Base-by-base conservation (phyloP, 257 asterid genomes). In the Paraleonurus japonicus region DNA sequence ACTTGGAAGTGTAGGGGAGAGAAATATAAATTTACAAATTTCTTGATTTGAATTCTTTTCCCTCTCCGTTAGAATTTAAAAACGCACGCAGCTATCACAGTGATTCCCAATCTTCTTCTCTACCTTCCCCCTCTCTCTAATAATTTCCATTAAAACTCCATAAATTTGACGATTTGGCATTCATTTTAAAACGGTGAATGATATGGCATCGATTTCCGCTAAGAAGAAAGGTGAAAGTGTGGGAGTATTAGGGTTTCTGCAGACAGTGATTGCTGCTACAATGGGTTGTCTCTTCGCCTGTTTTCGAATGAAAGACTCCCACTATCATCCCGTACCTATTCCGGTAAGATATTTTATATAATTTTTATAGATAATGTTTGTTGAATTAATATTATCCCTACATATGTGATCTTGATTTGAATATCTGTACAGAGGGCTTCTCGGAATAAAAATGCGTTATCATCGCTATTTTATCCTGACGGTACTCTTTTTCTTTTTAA, bases 251-350 rank as follows among this genome's bases (percentile, higher is more conserved):
- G 77, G 82, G 80, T 60, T 79, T 60, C 51, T 80, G 72, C 74
- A 48, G 67, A 71, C 59, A 45, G 77, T 70, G 51, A 69, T 67
- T 27, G 69, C 75, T 7, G 90, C 85, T 7, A 75, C 82, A 2
- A 86, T 90, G 95, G 79, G 87, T n/a, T 90, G 92, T 64, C 74
- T 90, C 37, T 78, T 85, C 67, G 79, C 82, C 57, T 90, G 96
- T 72, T 83, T 90, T 35, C 78, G 89, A 15, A 54, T 82, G 33
- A 85, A 76, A 71, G 80, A 82, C 48, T 57, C 85, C 24, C 76
- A 61, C 4, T 48, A 78, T 28, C 83, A 65, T 57, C 73, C 67
- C 26, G 67, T 65, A 2, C 20, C 75, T 11, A 47, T 66, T 19
- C 69, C 77, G 61, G 84, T 77, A 57, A 33, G 73, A 54, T 58